Conservation (phyloP, 345 rosid species). For the Toxicodendron radicans region DNA sequence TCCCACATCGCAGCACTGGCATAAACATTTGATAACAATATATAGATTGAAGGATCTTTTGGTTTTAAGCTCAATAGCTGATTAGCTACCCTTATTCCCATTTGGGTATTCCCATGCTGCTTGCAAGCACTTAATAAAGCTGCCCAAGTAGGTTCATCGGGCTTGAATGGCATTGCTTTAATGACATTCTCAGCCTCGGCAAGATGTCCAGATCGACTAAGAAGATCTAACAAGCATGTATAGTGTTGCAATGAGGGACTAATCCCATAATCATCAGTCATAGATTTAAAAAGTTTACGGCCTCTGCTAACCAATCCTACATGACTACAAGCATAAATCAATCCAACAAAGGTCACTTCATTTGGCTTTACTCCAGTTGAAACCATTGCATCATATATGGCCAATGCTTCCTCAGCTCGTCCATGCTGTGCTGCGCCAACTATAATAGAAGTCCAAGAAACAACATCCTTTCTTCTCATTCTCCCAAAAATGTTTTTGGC, state of each 20-base stretch:
- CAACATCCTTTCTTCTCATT: slow-evolving; percentile 60
- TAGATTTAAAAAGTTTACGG: slow-evolving; percentile 53
- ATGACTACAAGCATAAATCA: slow-evolving; percentile 83
- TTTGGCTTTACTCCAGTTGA: slow-evolving; percentile 65
- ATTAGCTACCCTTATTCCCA: slow-evolving; percentile 57
- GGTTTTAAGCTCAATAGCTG: slow-evolving; percentile 50
- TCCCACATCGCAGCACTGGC: slow-evolving; percentile 62
- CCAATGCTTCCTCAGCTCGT: slow-evolving; percentile 56
- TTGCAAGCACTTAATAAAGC: slow-evolving; percentile 77
- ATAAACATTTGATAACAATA: slow-evolving; percentile 65
- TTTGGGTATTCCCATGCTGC: slow-evolving; percentile 47
- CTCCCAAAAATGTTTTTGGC: slow-evolving; percentile 49
- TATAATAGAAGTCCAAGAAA: slow-evolving; percentile 80
- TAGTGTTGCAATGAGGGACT: slow-evolving; percentile 72
- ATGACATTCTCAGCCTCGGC: slow-evolving; percentile 65
- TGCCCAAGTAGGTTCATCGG: slow-evolving; percentile 87
- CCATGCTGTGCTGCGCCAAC: slow-evolving; percentile 89
- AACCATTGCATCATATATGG: slow-evolving; percentile 66
- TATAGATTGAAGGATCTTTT: slow-evolving; percentile 61
- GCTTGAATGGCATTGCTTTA: slow-evolving; percentile 59
- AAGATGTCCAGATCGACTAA: slow-evolving; percentile 74
- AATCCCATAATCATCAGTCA: slow-evolving; percentile 52
- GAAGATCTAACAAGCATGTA: slow-evolving; percentile 78
- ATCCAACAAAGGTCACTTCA: slow-evolving; percentile 74
- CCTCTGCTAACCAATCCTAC: slow-evolving; percentile 68